A percentile compares a stretch with the other conserved stretches of the same genome.
Evolutionary conservation across 495 filamentous ascomycete genomes (phyloP).

Genomic region (Penicillium subrubescens): DNA sequence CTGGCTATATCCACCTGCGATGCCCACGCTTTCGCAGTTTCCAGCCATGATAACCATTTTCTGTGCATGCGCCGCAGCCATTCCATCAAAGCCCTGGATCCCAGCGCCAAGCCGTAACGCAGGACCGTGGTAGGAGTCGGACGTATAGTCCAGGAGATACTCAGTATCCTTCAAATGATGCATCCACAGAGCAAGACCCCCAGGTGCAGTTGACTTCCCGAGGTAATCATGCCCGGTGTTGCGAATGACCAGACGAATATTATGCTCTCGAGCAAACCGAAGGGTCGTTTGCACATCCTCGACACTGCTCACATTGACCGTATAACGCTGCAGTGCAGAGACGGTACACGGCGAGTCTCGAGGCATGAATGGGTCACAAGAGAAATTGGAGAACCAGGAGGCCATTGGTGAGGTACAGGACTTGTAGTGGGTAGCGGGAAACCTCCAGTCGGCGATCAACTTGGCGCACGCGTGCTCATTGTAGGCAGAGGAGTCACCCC

Average conservation of each 20-base stretch:
- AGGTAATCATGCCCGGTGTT: conserved; percentile 62
- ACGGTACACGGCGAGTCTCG: conserved; percentile 46
- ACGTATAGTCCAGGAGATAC: conserved; percentile 32
- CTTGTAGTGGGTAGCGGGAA: conserved; percentile 26
- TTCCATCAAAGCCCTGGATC: conserved; percentile 48
- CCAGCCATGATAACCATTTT: conserved; percentile 30
- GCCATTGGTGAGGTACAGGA: conserved; percentile 44
- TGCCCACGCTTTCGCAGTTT: conserved; percentile 34
- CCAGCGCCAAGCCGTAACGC: conserved; percentile 58
- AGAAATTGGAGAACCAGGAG: conserved; percentile 48
- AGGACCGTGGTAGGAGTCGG: conserved; percentile 43
- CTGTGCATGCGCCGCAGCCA: conserved; percentile 38
- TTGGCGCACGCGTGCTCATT: conserved; percentile 26
- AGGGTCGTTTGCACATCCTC: conserved; percentile 29
- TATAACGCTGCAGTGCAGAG: conserved; percentile 54
- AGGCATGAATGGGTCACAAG: conserved; percentile 51
- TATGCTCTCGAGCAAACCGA: conserved; percentile 51
- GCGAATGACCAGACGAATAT: conserved; percentile 63
- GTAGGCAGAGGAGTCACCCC: conserved; percentile 21
- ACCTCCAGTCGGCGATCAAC: conserved; percentile 24
- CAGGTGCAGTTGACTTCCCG: conserved; percentile 58
- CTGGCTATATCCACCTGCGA: conserved; percentile 56
- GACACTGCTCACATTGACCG: conserved; percentile 31
- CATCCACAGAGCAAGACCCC: conserved; percentile 55
- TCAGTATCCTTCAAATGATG: conserved; percentile 52